Percentiles rank a stretch among this genome's conserved stretches.
These are phyloP conservation scores for Pseudonitzschia delicatissima DNA, from an alignment of 108 stramenopile genomes.

Conservation along the genomic window DNA sequence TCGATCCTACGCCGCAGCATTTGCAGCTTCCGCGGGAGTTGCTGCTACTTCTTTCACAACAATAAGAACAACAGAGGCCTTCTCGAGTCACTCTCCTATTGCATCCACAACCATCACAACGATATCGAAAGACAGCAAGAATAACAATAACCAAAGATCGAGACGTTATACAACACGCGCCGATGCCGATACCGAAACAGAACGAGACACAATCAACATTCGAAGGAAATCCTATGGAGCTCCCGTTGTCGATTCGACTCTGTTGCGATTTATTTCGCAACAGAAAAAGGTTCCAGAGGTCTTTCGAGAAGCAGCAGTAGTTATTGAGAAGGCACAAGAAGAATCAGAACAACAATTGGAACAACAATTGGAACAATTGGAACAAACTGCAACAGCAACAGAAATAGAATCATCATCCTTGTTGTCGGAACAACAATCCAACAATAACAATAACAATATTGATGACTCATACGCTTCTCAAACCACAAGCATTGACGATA, in stretches of 20 bases:
- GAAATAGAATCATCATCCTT: neutral
- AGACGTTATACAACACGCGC: neutral
- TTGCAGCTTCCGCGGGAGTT: neutral
- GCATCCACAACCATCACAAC: neutral
- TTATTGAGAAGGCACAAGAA: neutral
- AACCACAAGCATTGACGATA: neutral
- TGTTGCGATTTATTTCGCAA: conserved; percentile 61
- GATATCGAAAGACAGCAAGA: neutral
- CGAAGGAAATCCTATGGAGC: conserved; percentile 23
- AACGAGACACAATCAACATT: conserved; percentile 1
- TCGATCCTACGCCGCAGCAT: neutral
- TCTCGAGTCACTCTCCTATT: neutral
- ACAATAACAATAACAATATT: neutral
- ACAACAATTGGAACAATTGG: conserved; percentile 2
- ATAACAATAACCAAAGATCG: neutral
- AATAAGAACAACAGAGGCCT: neutral
- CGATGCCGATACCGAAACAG: neutral
- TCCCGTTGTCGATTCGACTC: conserved; percentile 68
- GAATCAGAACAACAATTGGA: conserved; percentile 10
- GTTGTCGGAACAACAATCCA: neutral
- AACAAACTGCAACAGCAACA: neutral
- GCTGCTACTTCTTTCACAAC: neutral
- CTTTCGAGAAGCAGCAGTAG: neutral
- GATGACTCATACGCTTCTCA: too few relatives aligned
- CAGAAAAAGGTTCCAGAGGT: conserved; percentile 36